Evolutionary conservation across 768 basidiomycete genomes (phyloP), one percentile per base, ranked within the genome.

Genomic region (Boletus reticuloceps): DNA sequence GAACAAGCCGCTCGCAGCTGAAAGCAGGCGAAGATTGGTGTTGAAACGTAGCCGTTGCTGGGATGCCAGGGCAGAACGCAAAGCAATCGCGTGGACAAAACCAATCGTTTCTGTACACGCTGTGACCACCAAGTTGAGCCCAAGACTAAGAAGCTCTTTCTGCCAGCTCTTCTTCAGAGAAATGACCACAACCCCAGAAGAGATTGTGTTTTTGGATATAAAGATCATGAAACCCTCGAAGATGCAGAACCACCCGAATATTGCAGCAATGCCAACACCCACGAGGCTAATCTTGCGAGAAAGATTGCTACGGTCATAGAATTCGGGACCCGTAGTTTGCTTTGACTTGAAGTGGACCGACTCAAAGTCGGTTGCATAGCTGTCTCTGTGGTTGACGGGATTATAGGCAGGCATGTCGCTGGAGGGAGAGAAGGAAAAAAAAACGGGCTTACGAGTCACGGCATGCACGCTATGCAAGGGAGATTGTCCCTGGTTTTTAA

Each of bases 41-140:
- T 69, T 69, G 47, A 68, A 72, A 16, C 20, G 53, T 25, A 71
- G 57, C 17, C 56, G 64, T 17, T 6, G 47, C 22, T 71, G 51
- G 7, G 69, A 62, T 6, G 69, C 56, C 42, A 72, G 55, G 9
- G 62, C 63, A 16, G 69, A 63, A 22, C 70, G 66, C 56, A 70
- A 39, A 0, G 69, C 59, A 37, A 69, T 61, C 42, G 53, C 57
- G n/a, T 71, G 70, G 12, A 58, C 60, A 16, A 64, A 62, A 4
- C 70, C 71, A 8, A 59, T 71, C 3, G 69, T 58, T 34, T 71
- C 70, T 13, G 67, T 71, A 29, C 70, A 71, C 6, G 54, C 37
- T 0, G 64, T 54, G 36, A 71, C 63, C 51, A 71, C 55, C 13
- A 67, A 41, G n/a, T 63, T 71, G 46, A 71, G 65, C 5, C 20